Evolutionary conservation across 2,329 filamentous ascomycete species (phyloP), one percentile per base, ranked within the genome.

Genomic region (Botrytis galanthina): DNA sequence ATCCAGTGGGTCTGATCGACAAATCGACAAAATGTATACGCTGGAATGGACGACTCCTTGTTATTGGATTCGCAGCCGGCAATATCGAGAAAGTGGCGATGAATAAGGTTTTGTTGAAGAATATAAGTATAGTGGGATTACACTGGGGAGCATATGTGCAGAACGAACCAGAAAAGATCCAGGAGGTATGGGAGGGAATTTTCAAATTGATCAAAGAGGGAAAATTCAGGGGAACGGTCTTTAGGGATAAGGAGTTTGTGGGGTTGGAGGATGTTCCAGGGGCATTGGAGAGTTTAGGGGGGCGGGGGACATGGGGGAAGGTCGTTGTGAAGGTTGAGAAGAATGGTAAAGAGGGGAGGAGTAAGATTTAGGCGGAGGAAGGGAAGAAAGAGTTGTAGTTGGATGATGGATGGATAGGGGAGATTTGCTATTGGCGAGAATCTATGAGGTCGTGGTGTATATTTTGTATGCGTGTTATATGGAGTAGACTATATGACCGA

Each of bases 51-150:
- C 88, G 95, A 20, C 87, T 98, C 72, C 84, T 98, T 61, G 90
- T 98, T 8, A 91, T 98, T 77, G 95, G 95, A 0, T 98, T 98
- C 81, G 94, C 95, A 0, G 93, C 91, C 0, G 93, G 93, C 0
- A 86, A 86, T 69, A 97, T 98, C 77, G 95, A 98, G 83, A 97
- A 96, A 84, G 89, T 98, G 60, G 92, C 94, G 20, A 90, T 97
- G 85, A 98, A 98, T 82, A 91, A 95, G 82, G 93, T 98, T 39
- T 83, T 98, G 75, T 84, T 98, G 78, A 98, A 98, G 87, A 98
- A 98, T 82, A 95, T 98, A 76, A 92, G 90, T 76, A 85, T 98
- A 20, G 92, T 98, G 1, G 95, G 95, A 1, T 84, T 98, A 79
- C 93, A 97, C 84, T 98, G 95, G 95, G 95, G 95, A 20, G 90